Base-by-base conservation (phyloP, 192 early-diverging fungal species). In the Coemansia sp. region DNA sequence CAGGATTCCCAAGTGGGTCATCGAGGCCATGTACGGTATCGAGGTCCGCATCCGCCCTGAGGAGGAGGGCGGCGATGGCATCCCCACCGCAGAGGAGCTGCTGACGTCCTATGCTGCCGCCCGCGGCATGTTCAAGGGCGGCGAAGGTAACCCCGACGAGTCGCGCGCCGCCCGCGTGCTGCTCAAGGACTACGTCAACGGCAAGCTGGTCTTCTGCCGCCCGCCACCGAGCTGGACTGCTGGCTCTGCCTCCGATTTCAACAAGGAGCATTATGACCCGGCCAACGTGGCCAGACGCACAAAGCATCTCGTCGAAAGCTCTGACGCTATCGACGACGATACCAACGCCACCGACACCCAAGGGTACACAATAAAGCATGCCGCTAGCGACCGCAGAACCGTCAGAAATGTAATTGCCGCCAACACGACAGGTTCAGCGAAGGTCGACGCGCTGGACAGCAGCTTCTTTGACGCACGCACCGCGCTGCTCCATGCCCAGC, bases 111-210 rank as follows among this genome's bases (percentile, higher is more conserved):
- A 97, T 81, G 96, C 96, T 28, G 92, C 95, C 28, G 92, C 93
- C 7, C 83, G 97, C 73, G 97, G 97, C 40, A 92, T 91, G 62
- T 92, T 92, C 63, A 92, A 94, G 70, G 84, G 90, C 40, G 87
- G 89, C 71, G 94, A 97, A 75, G 97, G 97, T 63, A 95, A 96
- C 83, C 95, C 95, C 30, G 97, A 99, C 84, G 95, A 99, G 83
- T 85, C 96, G 9, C 89, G 97, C 35, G 95, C 97, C 0, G 95
- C 97, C 1, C 85, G 96, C 66, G 94, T 95, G 66, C 90, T 99
- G 63, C 85, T 99, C 59, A 99, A 99, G 83, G 97, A 99, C 78
- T 98, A 98, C 80, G 94, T 97, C 33, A 87, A 89, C 57, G 97
- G 97, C 58, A 96, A 94, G 85, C 80, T 99, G 21, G 71, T 97